These are phyloP conservation scores for Diaporthe caulivora DNA, from an alignment of 2,329 filamentous ascomycete genomes.

Conservation along the genomic window DNA sequence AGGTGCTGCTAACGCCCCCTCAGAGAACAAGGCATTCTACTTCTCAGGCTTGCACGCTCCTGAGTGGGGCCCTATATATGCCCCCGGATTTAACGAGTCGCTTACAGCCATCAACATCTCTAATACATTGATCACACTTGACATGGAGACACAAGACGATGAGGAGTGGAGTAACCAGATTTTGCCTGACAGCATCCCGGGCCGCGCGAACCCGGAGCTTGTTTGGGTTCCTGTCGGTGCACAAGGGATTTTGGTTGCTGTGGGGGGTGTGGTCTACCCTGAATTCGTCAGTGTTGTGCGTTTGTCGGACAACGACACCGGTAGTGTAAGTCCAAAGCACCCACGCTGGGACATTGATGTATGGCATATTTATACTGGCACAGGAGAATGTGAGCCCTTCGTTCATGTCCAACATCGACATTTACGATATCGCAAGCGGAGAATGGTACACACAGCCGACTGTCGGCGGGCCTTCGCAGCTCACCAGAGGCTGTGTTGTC, in stretches of 20 bases:
- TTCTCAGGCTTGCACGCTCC: slow-evolving; percentile 73
- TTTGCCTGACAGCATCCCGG: slow-evolving; percentile 61
- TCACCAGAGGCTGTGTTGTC: slow-evolving; percentile 79
- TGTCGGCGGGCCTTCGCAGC: slow-evolving; percentile 65
- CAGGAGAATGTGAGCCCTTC: slow-evolving; percentile 74
- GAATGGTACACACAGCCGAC: slow-evolving; percentile 80
- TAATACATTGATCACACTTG: slow-evolving; percentile 69
- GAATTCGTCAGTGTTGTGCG: slow-evolving; percentile 53
- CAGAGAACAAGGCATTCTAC: slow-evolving; percentile 79
- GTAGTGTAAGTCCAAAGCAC: slow-evolving; percentile 53
- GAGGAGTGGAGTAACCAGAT: slow-evolving; percentile 70
- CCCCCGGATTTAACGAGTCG: slow-evolving; percentile 48
- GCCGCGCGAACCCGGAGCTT: slow-evolving; percentile 73
- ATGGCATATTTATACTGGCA: slow-evolving; percentile 41
- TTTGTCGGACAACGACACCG: slow-evolving; percentile 49
- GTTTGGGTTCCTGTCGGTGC: slow-evolving; percentile 84
- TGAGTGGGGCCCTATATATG: slow-evolving; percentile 62
- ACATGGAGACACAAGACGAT: slow-evolving; percentile 64
- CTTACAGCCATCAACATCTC: slow-evolving; percentile 61
- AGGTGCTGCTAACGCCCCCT: slow-evolving; percentile 73
- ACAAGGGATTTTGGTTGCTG: slow-evolving; percentile 80
- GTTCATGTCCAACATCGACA: slow-evolving; percentile 79
- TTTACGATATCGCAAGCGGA: slow-evolving; percentile 79
- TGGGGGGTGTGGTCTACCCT: slow-evolving; percentile 79
- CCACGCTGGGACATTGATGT: background rate